phyloP scores from a whole-genome alignment of 108 stramenopile genomes.

The Fragilaria crotonensis region DNA sequence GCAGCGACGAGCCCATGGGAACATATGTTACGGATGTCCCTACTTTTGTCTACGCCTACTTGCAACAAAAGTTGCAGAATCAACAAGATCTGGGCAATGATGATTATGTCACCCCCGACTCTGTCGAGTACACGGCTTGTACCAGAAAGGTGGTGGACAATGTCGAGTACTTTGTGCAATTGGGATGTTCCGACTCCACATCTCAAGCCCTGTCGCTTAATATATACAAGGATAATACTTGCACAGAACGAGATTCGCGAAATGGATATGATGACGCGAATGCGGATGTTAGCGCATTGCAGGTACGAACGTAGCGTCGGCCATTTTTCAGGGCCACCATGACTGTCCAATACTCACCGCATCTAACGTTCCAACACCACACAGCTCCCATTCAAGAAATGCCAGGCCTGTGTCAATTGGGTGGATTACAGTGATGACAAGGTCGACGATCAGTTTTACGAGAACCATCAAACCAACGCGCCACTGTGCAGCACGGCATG shows the following conservation, averaged over 20 bases:
- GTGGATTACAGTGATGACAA: conserved; percentile 67
- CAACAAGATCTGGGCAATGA: conserved; percentile 49
- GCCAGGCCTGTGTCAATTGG: conserved; percentile 78
- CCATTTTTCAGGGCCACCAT: not conserved
- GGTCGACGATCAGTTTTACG: conserved; percentile 74
- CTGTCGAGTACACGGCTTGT: conserved; percentile 49
- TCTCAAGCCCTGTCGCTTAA: conserved; percentile 52
- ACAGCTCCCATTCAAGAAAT: conserved; percentile 59
- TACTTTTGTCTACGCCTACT: conserved; percentile 59
- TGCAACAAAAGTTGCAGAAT: conserved; percentile 48
- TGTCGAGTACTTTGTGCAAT: conserved; percentile 31
- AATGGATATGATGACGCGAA: conserved; percentile 63
- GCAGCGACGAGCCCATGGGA: conserved; percentile 60
- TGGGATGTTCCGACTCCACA: conserved; percentile 45
- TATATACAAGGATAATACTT: conserved; percentile 67
- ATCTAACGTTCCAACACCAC: not conserved
- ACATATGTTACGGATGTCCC: conserved; percentile 62
- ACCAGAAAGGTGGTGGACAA: conserved; percentile 32
- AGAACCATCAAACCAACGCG: conserved; percentile 62
- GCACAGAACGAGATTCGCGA: conserved; percentile 26
- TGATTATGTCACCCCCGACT: conserved; percentile 55
- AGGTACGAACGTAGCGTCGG: conserved; percentile 17
- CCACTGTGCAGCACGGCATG: conserved; percentile 71
- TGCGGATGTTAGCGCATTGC: conserved; percentile 49
- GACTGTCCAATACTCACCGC: not conserved